Percentiles rank a stretch among this genome's conserved stretches.
phyloP scores from a whole-genome alignment of 2,329 filamentous ascomycete genomes.

The Rachicladosporium sp. region DNA sequence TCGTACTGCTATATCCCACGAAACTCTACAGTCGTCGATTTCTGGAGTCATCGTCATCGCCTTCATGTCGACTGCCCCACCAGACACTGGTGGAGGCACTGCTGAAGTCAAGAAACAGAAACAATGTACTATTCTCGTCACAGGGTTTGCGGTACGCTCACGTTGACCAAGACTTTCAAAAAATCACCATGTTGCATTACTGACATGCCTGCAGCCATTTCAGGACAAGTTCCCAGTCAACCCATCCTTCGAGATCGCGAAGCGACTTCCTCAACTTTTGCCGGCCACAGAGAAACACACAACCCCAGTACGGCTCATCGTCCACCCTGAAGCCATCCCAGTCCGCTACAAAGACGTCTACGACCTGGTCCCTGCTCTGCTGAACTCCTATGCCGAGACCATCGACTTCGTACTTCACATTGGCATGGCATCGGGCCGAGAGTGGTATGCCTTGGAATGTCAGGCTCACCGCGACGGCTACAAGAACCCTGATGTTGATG shows the following conservation, averaged over 20 bases:
- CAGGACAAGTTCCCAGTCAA: slow-evolving; percentile 57
- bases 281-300: slow-evolving; percentile 25
- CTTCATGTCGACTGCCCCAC: no score
- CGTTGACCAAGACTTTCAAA: no score
- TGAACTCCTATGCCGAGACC: slow-evolving; percentile 33
- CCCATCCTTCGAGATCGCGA: slow-evolving; percentile 69
- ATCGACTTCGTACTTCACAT: slow-evolving; percentile 65
- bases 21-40: no score
- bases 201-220: slow-evolving; percentile 51
- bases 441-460: slow-evolving; percentile 59
- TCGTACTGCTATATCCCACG: no score
- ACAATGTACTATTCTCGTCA: slow-evolving; percentile 33
- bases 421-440: slow-evolving; percentile 58
- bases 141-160: no score
- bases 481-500: slow-evolving; percentile 56
- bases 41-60: no score
- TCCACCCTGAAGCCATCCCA: slow-evolving; percentile 54
- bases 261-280: slow-evolving; percentile 52
- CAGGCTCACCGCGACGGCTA: slow-evolving; percentile 63
- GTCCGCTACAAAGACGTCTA: slow-evolving; percentile 60
- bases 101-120: no score
- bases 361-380: slow-evolving; percentile 49
- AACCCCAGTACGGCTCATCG: slow-evolving; percentile 46
- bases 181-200: no score
- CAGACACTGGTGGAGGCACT: no score